These are phyloP conservation scores for Rhynchosporium agropyri DNA, from an alignment of 2,329 filamentous ascomycete genomes.

Conservation along the genomic window DNA sequence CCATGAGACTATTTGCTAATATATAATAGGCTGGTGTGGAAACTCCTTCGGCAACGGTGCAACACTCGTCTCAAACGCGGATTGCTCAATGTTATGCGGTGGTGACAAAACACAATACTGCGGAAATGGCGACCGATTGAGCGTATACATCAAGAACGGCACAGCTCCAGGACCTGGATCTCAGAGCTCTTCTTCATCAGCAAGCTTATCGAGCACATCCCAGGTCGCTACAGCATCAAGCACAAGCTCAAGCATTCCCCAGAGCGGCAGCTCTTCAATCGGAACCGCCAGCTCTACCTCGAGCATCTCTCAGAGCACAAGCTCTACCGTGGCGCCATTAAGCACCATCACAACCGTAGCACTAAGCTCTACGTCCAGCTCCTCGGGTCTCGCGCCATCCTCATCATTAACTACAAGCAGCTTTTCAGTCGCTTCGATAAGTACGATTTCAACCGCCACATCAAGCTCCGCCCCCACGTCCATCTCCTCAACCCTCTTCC, in stretches of 20 bases:
- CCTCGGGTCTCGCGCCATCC: too few species aligned
- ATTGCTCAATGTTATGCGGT: conserved; percentile 30
- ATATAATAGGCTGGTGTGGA: conserved; percentile 28
- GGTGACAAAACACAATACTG: conserved; percentile 41
- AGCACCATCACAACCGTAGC: too few species aligned
- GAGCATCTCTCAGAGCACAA: conserved; percentile 1
- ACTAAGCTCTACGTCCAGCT: conserved; percentile 10
- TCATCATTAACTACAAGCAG: conserved; percentile 19
- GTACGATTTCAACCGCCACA: conserved; percentile 5
- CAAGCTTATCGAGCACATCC: background rate
- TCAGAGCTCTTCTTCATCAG: background rate
- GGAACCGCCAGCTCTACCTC: background rate
- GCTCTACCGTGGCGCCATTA: background rate
- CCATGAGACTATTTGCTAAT: background rate
- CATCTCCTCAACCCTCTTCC: conserved; percentile 15
- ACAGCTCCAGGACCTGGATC: conserved; percentile 5
- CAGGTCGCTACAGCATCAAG: conserved; percentile 8
- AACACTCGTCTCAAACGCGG: conserved; percentile 19
- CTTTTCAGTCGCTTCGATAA: background rate
- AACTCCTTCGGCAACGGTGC: conserved; percentile 28
- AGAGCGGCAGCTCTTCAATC: too few species aligned
- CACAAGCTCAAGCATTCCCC: background rate
- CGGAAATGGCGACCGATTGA: conserved; percentile 39
- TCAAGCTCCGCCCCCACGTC: conserved; percentile 23
- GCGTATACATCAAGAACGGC: conserved; percentile 30